A percentile compares a stretch with the other conserved stretches of the same genome.
phyloP scores from a whole-genome alignment of 2,329 filamentous ascomycete genomes.

The Colletotrichum sp. region DNA sequence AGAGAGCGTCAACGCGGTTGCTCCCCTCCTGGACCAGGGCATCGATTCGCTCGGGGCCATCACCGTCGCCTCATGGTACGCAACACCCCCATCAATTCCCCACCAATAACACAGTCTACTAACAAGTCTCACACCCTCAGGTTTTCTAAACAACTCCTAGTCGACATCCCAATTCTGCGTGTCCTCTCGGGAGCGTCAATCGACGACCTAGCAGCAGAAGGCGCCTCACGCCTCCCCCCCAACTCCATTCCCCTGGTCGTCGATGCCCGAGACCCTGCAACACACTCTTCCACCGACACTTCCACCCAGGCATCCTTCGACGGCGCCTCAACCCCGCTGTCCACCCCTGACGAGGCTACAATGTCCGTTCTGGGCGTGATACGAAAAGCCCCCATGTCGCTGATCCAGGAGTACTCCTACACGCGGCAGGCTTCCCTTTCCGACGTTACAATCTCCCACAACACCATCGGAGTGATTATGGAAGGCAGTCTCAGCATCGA shows the following conservation, averaged over 20 bases:
- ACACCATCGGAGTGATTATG: constrained; percentile 29
- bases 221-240: neutral
- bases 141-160: constrained; percentile 45
- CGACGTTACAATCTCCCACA: constrained; percentile 47
- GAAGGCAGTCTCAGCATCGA: constrained; percentile 36
- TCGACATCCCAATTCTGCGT: constrained; percentile 51
- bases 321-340: neutral
- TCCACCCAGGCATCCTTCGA: neutral
- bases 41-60: neutral
- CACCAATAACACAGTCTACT: neutral
- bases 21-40: neutral
- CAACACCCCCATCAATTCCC: constrained; percentile 36
- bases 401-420: neutral
- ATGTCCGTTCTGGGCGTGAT: neutral
- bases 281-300: neutral
- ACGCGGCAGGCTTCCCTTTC: constrained; percentile 33
- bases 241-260: neutral
- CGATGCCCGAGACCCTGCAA: neutral
- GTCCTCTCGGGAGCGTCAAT: constrained; percentile 38
- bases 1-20: neutral
- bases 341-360: neutral
- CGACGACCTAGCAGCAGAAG: neutral
- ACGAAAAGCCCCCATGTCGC: neutral
- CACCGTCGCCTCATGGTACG: neutral
- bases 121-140: neutral